These are phyloP conservation scores for Evernia prunastri DNA, from an alignment of 495 filamentous ascomycete genomes.

Conservation along the genomic window DNA sequence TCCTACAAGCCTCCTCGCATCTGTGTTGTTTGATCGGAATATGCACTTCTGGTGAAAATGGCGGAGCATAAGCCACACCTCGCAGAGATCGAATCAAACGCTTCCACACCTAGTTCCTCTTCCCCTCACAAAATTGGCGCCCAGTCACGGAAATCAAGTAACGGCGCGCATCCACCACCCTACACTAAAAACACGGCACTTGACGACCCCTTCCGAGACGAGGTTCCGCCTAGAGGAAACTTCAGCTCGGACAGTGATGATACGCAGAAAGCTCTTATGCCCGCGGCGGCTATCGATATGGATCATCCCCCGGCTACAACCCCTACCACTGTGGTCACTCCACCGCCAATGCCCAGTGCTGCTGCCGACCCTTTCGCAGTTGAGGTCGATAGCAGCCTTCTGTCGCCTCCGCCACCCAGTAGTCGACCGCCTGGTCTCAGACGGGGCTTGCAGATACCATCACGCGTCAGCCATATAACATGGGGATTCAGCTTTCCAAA, in stretches of 20 bases:
- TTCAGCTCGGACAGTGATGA: background rate
- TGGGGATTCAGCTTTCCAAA: constrained; percentile 15
- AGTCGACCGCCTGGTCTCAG: background rate
- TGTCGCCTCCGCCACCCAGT: background rate
- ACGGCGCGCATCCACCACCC: background rate
- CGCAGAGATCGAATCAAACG: background rate
- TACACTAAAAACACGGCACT: background rate
- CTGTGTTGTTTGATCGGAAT: too few relatives aligned
- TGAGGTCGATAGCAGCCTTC: background rate
- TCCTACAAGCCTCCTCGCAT: background rate
- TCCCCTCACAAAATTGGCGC: background rate
- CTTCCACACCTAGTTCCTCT: background rate
- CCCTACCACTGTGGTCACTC: too few relatives aligned
- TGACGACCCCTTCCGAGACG: background rate
- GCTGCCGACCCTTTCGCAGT: background rate
- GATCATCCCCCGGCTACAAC: background rate
- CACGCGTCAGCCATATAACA: constrained; percentile 8
- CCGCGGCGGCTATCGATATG: background rate
- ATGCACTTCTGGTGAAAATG: background rate
- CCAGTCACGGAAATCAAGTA: background rate
- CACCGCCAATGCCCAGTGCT: too few relatives aligned
- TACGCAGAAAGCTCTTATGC: background rate
- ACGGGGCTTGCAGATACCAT: constrained; percentile 17
- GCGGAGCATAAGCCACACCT: background rate
- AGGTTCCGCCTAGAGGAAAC: background rate